Evolutionary conservation across 805 yeast genomes (phyloP).

Genomic region (Helenozyma baotianmanensis): DNA sequence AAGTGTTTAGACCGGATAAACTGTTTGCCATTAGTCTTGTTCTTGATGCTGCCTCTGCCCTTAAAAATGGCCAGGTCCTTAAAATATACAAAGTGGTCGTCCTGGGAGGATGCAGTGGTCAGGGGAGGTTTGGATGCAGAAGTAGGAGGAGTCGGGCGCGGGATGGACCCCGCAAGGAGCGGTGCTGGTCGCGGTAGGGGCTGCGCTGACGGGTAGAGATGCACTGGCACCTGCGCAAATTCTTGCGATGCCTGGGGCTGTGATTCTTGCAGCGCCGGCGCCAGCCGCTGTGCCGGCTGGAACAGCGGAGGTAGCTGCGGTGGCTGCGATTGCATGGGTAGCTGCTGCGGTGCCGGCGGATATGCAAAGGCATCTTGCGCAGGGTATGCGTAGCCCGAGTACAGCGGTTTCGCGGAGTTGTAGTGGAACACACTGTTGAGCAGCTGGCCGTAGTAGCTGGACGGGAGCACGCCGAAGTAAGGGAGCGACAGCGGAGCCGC

Average conservation of each 20-base stretch:
- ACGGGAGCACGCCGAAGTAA: neutral
- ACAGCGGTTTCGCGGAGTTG: conserved; percentile 1
- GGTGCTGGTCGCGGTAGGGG: too few species aligned
- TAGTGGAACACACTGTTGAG: neutral
- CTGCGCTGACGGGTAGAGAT: too few species aligned
- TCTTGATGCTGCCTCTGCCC: neutral
- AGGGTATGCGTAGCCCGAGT: neutral
- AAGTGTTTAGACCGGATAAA: conserved; percentile 7
- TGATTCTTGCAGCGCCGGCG: too few species aligned
- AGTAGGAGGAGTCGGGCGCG: too few species aligned
- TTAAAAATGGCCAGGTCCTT: conserved; percentile 3
- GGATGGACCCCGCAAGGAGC: too few species aligned
- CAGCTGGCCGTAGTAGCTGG: conserved; percentile 1
- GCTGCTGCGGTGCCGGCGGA: neutral
- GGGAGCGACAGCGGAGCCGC: neutral
- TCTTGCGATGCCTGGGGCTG: too few species aligned
- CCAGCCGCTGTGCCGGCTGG: neutral
- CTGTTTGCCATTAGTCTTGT: neutral
- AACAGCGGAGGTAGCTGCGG: neutral
- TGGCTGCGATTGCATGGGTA: too few species aligned
- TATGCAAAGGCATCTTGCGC: conserved; percentile 4
- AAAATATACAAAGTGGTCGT: conserved; percentile 2
- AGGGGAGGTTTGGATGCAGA: neutral
- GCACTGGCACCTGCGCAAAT: too few species aligned
- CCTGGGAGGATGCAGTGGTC: neutral